Conservation (phyloP, 1,139 yeast genomes). For the Kurtzmaniella quercitrusa region DNA sequence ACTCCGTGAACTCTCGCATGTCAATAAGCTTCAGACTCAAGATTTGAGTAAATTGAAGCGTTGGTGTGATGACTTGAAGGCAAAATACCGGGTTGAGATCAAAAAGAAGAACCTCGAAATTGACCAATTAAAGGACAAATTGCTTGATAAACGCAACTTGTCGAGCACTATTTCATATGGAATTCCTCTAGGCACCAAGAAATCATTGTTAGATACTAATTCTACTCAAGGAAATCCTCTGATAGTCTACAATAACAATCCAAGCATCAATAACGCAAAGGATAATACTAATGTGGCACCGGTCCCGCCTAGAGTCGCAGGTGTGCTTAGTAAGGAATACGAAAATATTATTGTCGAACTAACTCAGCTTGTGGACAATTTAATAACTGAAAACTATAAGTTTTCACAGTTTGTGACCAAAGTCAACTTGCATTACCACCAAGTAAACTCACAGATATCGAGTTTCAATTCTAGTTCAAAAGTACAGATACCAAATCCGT, state of each 20-base stretch:
- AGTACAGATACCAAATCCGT: slow-evolving; percentile 29
- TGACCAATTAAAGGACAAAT: slow-evolving; percentile 34
- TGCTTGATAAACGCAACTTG: slow-evolving; percentile 32
- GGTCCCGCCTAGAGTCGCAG: slow-evolving; percentile 1
- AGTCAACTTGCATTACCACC: slow-evolving; percentile 26
- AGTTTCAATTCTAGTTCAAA: slow-evolving; percentile 14
- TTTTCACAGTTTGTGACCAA: slow-evolving; percentile 30
- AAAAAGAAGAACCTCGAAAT: slow-evolving; percentile 35
- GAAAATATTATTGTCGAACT: slow-evolving; percentile 36
- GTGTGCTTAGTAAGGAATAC: slow-evolving; percentile 28
- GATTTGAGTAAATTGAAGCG: slow-evolving; percentile 27
- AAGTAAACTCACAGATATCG: slow-evolving; percentile 22
- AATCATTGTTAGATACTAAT: background rate
- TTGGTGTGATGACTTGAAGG: slow-evolving; percentile 29
- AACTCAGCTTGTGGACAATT: slow-evolving; percentile 35
- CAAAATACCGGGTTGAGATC: slow-evolving; percentile 39
- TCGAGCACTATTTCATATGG: slow-evolving; percentile 33
- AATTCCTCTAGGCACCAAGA: slow-evolving; percentile 11
- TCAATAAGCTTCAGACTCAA: slow-evolving; percentile 26
- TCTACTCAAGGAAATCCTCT: slow-evolving; percentile 19
- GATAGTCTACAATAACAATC: slow-evolving; percentile 31
- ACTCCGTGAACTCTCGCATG: slow-evolving; percentile 17
- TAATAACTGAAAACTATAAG: slow-evolving; percentile 38
- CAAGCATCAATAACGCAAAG: slow-evolving; percentile 25
- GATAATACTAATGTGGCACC: slow-evolving; percentile 10